These are phyloP conservation scores for Cercospora canescens DNA, from an alignment of 2,329 filamentous ascomycete genomes.

Conservation along the genomic window DNA sequence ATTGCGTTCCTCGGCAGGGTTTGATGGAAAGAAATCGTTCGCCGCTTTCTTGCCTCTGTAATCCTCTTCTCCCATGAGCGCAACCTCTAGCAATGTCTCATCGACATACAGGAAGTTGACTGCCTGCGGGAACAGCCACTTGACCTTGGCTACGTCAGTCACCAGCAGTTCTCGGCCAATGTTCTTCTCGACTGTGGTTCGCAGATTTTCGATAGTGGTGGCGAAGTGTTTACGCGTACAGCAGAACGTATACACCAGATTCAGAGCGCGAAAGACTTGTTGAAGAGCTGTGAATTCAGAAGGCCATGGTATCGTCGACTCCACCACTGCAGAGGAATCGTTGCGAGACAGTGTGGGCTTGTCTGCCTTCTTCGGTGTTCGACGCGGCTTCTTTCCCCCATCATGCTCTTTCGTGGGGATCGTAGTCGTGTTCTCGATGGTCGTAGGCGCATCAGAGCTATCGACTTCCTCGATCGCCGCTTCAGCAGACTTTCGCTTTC, in stretches of 20 bases:
- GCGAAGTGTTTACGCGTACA: conserved; percentile 88
- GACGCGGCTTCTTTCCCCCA: conserved; percentile 54
- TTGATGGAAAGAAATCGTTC: conserved; percentile 50
- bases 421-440: conserved; percentile 37
- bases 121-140: conserved; percentile 71
- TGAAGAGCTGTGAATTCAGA: conserved; percentile 70
- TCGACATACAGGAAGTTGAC: conserved; percentile 87
- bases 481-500: conserved; percentile 15
- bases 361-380: conserved; percentile 42
- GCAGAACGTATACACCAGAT: conserved; percentile 92
- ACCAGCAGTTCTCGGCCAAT: conserved; percentile 69
- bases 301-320: conserved; percentile 68
- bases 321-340: conserved; percentile 54
- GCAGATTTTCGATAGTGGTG: conserved; percentile 89
- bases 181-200: conserved; percentile 79
- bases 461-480: conserved; percentile 8
- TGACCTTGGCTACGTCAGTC: conserved; percentile 81
- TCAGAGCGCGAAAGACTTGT: conserved; percentile 79
- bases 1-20: conserved; percentile 34
- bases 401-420: conserved; percentile 59
- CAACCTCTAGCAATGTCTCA: conserved; percentile 77
- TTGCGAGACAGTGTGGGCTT: conserved; percentile 43
- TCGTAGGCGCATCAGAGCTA: neutral
- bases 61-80: conserved; percentile 70
- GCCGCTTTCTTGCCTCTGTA: conserved; percentile 60